Evolutionary conservation across 306 rosid genomes (phyloP).

Genomic region (Cucurbita pepo): DNA sequence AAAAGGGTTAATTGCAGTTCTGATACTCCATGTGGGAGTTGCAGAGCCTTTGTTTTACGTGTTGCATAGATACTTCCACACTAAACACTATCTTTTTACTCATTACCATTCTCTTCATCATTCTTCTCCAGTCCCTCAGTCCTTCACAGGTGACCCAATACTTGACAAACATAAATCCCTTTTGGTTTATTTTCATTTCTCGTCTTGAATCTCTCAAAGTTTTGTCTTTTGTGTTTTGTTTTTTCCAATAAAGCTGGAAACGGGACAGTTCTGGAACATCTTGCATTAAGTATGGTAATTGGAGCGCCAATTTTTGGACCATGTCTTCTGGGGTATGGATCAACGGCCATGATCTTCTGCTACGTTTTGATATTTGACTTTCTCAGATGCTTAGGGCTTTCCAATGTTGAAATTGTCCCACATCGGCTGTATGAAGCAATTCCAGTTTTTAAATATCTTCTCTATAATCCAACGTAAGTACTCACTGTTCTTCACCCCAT

Average conservation of each 20-base stretch:
- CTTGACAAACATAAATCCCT: neutral
- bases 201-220: neutral
- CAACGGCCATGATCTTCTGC: slow-evolving; percentile 29
- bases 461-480: slow-evolving; percentile 86
- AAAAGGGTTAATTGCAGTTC: slow-evolving; percentile 37
- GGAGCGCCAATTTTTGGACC: slow-evolving; percentile 63
- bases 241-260: slow-evolving; percentile 36
- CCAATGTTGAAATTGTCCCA: slow-evolving; percentile 62
- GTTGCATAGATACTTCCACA: slow-evolving; percentile 49
- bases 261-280: slow-evolving; percentile 60
- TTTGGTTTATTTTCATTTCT: neutral
- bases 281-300: slow-evolving; percentile 27
- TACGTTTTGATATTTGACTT: slow-evolving; percentile 55
- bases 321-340: slow-evolving; percentile 53
- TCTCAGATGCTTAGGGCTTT: slow-evolving; percentile 66
- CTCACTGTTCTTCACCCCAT: neutral
- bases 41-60: slow-evolving; percentile 79
- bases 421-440: slow-evolving; percentile 33
- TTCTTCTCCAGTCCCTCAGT: slow-evolving; percentile 53
- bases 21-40: slow-evolving; percentile 53
- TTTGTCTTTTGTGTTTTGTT: neutral
- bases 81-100: slow-evolving; percentile 22
- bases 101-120: slow-evolving; percentile 75
- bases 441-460: slow-evolving; percentile 49
- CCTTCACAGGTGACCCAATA: slow-evolving; percentile 37